Percentiles rank a stretch among this genome's conserved stretches.
Evolutionary conservation across 225 moss, liverwort and hornwort genomes (phyloP).

Genomic region (Asterella californica): DNA sequence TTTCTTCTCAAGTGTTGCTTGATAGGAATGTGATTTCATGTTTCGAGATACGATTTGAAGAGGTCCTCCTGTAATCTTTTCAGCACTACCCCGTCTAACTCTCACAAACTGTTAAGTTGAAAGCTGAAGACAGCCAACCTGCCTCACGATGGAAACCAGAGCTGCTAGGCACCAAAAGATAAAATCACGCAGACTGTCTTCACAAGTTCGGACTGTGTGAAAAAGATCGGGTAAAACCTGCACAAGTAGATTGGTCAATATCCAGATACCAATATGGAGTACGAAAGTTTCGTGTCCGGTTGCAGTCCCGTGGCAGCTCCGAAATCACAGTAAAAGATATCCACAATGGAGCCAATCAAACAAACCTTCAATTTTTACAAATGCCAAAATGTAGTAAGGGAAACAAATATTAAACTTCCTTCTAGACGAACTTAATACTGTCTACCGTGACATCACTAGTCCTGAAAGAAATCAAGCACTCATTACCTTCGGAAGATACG

Average conservation of each 20-base stretch:
- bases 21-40: neutral
- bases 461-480: neutral
- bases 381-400: neutral
- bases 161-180: constrained; percentile 78
- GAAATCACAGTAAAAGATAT: neutral
- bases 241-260: constrained; percentile 18
- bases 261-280: neutral
- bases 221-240: constrained; percentile 96
- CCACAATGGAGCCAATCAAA: neutral
- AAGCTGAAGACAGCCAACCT: constrained; percentile 44
- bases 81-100: neutral
- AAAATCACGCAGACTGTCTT: constrained; percentile 90
- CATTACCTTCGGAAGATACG: constrained; percentile 87
- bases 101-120: neutral
- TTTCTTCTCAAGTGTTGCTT: neutral
- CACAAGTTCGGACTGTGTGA: constrained; percentile 73
- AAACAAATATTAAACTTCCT: too few relatives aligned
- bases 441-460: neutral
- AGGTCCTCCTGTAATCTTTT: neutral
- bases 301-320: neutral
- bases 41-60: neutral
- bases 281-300: neutral
- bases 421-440: neutral
- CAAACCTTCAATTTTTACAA: neutral
- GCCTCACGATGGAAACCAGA: constrained; percentile 82